Percentiles rank a stretch among this genome's conserved stretches.
Evolutionary conservation across 768 basidiomycete species (phyloP).

Genomic region (Trametes sanguinea): DNA sequence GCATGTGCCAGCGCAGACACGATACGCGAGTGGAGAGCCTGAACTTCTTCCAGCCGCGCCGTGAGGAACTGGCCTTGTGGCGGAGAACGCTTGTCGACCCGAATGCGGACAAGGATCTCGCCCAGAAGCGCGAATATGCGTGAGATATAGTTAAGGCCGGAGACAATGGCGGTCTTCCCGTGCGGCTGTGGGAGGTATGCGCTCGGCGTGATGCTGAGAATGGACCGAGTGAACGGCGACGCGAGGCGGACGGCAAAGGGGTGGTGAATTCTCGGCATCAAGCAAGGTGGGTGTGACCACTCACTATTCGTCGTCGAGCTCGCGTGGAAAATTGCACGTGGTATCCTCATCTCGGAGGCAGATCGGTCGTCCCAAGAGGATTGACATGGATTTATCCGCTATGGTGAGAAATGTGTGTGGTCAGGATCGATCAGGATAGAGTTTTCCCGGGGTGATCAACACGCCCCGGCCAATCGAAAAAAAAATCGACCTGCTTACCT

Average conservation of each 20-base stretch:
- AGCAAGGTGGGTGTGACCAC: constrained; percentile 35
- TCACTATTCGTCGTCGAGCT: constrained; percentile 88
- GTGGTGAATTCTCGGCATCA: constrained; percentile 35
- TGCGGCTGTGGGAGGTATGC: constrained; percentile 86
- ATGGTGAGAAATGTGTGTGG: constrained; percentile 11
- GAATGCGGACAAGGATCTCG: constrained; percentile 84
- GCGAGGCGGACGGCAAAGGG: constrained; percentile 15
- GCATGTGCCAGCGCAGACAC: constrained; percentile 72
- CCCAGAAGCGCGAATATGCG: constrained; percentile 84
- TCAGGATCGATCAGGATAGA: constrained; percentile 21
- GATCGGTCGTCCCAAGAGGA: constrained; percentile 81
- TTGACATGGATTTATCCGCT: constrained; percentile 92
- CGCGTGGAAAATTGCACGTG: constrained; percentile 78
- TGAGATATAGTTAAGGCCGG: constrained; percentile 85
- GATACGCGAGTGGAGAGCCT: constrained; percentile 76
- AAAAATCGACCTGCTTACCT: constrained; percentile 47
- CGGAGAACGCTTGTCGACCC: constrained; percentile 84
- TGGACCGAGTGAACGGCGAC: not conserved
- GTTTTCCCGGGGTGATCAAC: constrained; percentile 9
- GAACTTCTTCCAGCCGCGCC: constrained; percentile 81
- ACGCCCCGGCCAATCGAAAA: constrained; percentile 15
- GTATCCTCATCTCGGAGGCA: constrained; percentile 90
- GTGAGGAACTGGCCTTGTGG: constrained; percentile 86
- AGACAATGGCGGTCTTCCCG: constrained; percentile 81
- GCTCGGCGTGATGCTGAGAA: constrained; percentile 73